Base-by-base conservation (phyloP, 2,329 filamentous ascomycete species). In the Trichoderma asperellum region DNA sequence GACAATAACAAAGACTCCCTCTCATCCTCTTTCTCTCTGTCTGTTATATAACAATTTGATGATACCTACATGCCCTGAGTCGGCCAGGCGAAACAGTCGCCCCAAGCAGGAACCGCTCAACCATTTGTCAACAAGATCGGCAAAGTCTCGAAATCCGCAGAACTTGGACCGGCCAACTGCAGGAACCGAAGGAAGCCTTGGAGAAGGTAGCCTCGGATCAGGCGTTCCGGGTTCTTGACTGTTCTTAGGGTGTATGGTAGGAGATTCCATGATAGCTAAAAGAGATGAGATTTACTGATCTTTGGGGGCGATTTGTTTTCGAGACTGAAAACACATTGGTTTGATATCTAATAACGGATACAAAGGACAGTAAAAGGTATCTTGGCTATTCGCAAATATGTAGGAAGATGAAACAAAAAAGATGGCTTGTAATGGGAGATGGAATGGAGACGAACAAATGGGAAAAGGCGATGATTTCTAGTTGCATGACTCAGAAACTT, bases 31-130 rank as follows among this genome's bases (percentile, higher is more conserved):
- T 21, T 24, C 14, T 43, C 16, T 35, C n/a, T 2, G 35, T 24
- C 5, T 47, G 35, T 18, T 5, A 0, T 29, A 16, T 5, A 34
- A n/a, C 18, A 4, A 8, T 49, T 16, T 5, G 12, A 52, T 16
- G 29, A 21, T 11, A 79, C 86, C 76, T 81, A 92, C 90, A 83
- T 92, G 90, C 61, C 89, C 90, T 53, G 85, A 89, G 18, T 89
- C 89, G 68, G 88, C 86, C 34, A 93, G 86, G 60, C 86, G 85
- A 76, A 93, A 93, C 67, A 89, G 83, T 60, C 82, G 83, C 27
- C 89, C 89, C 72, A 91, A 78, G 8, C 79, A 80, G 0, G 84
- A 84, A 11, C 75, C 76, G 47, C 80, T 81, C 37, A 83, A 71
- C 66, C 76, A 79, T 52, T 72, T 72, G 58, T 84, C 80, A 21